A percentile compares a stretch with the other conserved stretches of the same genome.
Conservation (phyloP, 352 stramenopile genomes). For the Globisporangium nunn region DNA sequence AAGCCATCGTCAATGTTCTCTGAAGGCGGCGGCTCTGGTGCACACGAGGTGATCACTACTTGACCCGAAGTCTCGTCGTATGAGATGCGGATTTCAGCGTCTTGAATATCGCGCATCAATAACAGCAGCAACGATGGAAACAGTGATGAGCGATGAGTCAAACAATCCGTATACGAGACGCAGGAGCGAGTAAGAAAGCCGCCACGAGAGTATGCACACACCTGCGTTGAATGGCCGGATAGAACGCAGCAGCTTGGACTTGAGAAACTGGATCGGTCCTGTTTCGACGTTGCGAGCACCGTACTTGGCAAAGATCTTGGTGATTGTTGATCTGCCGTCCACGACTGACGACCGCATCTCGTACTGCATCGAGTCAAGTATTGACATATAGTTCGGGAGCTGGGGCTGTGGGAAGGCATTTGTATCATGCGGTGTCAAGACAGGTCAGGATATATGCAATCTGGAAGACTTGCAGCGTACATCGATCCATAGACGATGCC, state of each 20-base stretch:
- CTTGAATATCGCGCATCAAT: constrained; percentile 2
- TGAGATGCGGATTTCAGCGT: constrained; percentile 62
- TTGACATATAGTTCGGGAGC: constrained; percentile 63
- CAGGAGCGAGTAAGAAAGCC: no score
- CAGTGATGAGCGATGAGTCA: no score
- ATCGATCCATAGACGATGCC: constrained; percentile 68
- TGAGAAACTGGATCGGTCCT: constrained; percentile 71
- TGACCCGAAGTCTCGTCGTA: constrained; percentile 28
- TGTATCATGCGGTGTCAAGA: background rate
- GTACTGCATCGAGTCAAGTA: constrained; percentile 69
- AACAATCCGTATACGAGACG: no score
- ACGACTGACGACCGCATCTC: constrained; percentile 48
- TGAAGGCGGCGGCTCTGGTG: constrained; percentile 1
- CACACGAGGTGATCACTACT: constrained; percentile 61
- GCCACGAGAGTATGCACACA: constrained; percentile 7
- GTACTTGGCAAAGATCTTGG: constrained; percentile 83
- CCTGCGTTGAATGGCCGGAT: constrained; percentile 67
- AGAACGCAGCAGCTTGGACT: constrained; percentile 73
- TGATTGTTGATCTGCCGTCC: constrained; percentile 34
- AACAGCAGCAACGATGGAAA: background rate
- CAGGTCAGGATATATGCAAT: background rate
- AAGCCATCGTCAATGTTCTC: constrained; percentile 16
- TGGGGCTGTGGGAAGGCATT: constrained; percentile 18
- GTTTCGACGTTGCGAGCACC: constrained; percentile 75
- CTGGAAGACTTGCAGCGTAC: constrained; percentile 17